These are phyloP conservation scores for Iris macrosiphon DNA, from an alignment of 106 monocot species.

Conservation along the genomic window DNA sequence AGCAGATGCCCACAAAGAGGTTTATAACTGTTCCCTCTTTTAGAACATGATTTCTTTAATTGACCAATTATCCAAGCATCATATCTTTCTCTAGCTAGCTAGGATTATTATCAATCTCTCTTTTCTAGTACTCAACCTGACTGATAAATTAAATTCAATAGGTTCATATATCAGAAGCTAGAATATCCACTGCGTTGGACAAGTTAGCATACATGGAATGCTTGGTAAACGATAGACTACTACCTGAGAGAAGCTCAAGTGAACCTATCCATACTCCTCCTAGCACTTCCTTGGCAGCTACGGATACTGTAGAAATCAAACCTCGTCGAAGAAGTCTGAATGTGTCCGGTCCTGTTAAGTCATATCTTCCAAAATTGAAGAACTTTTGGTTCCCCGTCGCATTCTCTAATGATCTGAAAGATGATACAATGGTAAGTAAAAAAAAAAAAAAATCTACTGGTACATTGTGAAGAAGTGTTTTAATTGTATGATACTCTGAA, in stretches of 20 bases:
- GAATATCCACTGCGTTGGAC: slow-evolving; percentile 67
- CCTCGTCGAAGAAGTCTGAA: slow-evolving; percentile 43
- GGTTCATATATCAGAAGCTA: slow-evolving; percentile 95
- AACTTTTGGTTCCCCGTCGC: slow-evolving; percentile 31
- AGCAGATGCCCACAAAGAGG: slow-evolving; percentile 60
- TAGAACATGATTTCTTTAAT: neutral
- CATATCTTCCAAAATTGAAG: slow-evolving; percentile 21
- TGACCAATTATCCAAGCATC: no score
- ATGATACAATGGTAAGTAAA: slow-evolving; percentile 20
- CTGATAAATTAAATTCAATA: slow-evolving; percentile 19
- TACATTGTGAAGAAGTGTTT: neutral
- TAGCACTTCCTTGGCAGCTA: slow-evolving; percentile 46
- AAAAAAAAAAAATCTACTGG: neutral
- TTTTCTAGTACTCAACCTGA: no score
- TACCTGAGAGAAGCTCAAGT: slow-evolving; percentile 46
- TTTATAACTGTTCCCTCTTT: slow-evolving; percentile 7
- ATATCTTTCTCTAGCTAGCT: no score
- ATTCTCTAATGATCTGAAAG: slow-evolving; percentile 17
- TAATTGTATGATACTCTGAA: neutral
- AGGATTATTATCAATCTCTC: no score
- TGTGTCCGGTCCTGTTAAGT: slow-evolving; percentile 26
- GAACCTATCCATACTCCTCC: slow-evolving; percentile 25
- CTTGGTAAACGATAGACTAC: slow-evolving; percentile 60
- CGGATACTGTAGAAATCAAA: slow-evolving; percentile 12
- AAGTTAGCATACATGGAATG: slow-evolving; percentile 79